Evolutionary conservation across 2,329 filamentous ascomycete genomes (phyloP).

Genomic region (Botrytis medusae): DNA sequence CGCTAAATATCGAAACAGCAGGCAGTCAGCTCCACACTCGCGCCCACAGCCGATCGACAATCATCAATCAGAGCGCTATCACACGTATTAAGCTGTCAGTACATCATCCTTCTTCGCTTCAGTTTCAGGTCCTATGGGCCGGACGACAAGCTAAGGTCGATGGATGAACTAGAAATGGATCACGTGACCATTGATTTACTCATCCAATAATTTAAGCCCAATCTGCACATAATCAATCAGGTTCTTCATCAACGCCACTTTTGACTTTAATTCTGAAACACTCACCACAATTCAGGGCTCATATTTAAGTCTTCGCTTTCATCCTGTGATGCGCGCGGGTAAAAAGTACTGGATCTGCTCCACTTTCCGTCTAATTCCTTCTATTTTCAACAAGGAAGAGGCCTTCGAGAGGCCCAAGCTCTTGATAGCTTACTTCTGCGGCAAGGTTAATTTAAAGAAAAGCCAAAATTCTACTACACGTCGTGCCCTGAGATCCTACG

Average conservation of each 20-base stretch:
- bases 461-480: not conserved
- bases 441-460: not conserved
- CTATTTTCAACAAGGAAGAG: not conserved
- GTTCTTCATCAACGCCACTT: not conserved
- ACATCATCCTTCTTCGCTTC: not conserved
- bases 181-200: not conserved
- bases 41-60: not conserved
- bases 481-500: not conserved
- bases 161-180: fast-evolving
- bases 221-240: not conserved
- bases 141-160: not conserved
- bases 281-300: not conserved
- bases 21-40: not conserved
- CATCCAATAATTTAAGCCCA: not conserved
- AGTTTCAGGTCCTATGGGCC: not conserved
- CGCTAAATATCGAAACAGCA: not conserved
- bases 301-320: not conserved
- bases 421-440: not conserved
- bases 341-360: not conserved
- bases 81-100: not conserved
- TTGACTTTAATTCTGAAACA: not conserved
- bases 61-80: not conserved
- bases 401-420: not conserved
- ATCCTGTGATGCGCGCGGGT: conserved; percentile 1
- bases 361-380: not conserved